Evolutionary conservation across 129 eudicot species (phyloP).

Genomic region (Tagetes erecta): DNA sequence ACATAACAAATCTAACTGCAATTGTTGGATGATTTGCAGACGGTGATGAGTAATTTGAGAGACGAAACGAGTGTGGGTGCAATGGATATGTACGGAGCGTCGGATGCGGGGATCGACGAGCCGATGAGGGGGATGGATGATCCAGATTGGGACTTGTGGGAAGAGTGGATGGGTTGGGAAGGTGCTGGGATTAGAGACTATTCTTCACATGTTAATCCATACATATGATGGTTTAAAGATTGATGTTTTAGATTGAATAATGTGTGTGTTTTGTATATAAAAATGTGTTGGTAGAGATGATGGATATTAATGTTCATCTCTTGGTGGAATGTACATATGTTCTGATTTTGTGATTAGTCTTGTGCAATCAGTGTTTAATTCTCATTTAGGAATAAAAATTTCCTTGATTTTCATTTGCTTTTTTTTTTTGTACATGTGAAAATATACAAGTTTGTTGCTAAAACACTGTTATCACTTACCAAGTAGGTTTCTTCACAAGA

Average conservation of each 20-base stretch:
- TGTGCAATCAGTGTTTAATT: constrained; percentile 15
- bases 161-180: constrained; percentile 97
- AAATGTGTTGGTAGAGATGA: constrained; percentile 25
- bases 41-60: constrained; percentile 62
- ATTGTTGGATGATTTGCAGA: constrained; percentile 37
- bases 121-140: constrained; percentile 59
- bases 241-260: not conserved
- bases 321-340: constrained; percentile 28
- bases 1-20: too few species aligned
- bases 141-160: constrained; percentile 79
- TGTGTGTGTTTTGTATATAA: constrained; percentile 24
- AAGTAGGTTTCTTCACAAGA: too few species aligned
- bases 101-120: constrained; percentile 45
- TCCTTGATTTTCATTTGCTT: not conserved
- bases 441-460: too few species aligned
- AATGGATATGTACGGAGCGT: constrained; percentile 34
- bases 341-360: constrained; percentile 24
- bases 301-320: constrained; percentile 32
- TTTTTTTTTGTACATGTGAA: not conserved
- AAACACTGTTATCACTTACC: too few species aligned
- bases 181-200: constrained; percentile 86
- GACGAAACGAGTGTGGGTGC: constrained; percentile 34
- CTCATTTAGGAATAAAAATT: constrained; percentile 5
- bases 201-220: constrained; percentile 72
- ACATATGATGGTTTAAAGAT: constrained; percentile 40